Evolutionary conservation across 176 grass and related monocot genomes (phyloP).

Genomic region (Aegilops tauschii): DNA sequence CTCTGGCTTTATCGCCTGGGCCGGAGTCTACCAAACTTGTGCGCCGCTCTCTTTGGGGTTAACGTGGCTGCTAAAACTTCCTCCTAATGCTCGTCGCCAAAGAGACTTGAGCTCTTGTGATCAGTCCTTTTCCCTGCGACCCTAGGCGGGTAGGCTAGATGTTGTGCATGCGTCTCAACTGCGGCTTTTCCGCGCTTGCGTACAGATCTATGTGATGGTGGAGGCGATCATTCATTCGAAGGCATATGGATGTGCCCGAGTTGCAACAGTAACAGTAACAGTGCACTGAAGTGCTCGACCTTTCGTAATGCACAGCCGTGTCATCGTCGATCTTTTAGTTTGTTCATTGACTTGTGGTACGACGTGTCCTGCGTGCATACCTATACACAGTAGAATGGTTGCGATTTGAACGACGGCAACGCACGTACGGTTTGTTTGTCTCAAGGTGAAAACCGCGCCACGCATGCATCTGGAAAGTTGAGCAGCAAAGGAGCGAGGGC

Average conservation of each 20-base stretch:
- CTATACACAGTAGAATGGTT: not conserved
- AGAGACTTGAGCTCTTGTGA: not conserved
- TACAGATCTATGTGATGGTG: too few species aligned
- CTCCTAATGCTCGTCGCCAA: not conserved
- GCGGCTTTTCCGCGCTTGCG: too few species aligned
- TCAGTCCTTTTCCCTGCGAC: not conserved
- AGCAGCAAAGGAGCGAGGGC: too few species aligned
- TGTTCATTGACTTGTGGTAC: not conserved
- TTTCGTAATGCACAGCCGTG: too few species aligned
- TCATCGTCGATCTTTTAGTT: not conserved
- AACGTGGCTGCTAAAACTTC: not conserved
- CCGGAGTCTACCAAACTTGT: not conserved
- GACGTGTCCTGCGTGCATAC: not conserved
- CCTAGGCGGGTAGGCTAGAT: not conserved
- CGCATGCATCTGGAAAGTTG: too few species aligned
- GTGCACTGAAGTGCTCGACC: too few species aligned
- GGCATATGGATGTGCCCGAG: too few species aligned
- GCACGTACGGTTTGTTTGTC: not conserved
- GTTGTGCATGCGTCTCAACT: too few species aligned
- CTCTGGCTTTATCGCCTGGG: not conserved
- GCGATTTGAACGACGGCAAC: too few species aligned
- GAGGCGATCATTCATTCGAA: too few species aligned
- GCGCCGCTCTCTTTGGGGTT: not conserved
- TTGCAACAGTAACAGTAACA: too few species aligned
- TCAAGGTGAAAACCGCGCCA: not conserved